Evolutionary conservation across 2,329 filamentous ascomycete genomes (phyloP).

Genomic region (Gremmenia infestans): DNA sequence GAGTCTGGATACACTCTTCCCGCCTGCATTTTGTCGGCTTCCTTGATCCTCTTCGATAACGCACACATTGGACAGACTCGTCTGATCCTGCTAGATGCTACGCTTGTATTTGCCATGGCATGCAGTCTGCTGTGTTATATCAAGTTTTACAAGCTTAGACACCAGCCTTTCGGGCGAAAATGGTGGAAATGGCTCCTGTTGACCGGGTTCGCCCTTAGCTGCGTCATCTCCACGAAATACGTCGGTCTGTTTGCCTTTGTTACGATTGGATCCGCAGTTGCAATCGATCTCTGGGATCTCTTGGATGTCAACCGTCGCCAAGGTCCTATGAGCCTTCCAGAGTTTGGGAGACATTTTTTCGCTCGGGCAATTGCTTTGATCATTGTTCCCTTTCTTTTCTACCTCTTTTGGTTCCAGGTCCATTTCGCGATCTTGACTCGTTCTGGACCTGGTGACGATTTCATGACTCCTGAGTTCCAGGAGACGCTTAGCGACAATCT

Average conservation of each 20-base stretch:
- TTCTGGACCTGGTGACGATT: conserved; percentile 94
- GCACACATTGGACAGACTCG: conserved; percentile 96
- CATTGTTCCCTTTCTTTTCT: conserved; percentile 91
- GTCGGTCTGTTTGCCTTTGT: conserved; percentile 96
- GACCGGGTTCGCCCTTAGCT: conserved; percentile 90
- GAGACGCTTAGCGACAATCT: conserved; percentile 93
- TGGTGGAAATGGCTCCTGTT: conserved; percentile 99
- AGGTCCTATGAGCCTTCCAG: conserved; percentile 71
- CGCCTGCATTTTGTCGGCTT: conserved; percentile 80
- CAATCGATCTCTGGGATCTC: conserved; percentile 93
- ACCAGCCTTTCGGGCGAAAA: conserved; percentile 84
- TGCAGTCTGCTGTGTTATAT: conserved; percentile 91
- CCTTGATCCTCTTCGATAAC: conserved; percentile 90
- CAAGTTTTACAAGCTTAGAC: conserved; percentile 94
- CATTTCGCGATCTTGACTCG: conserved; percentile 86
- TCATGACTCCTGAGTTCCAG: conserved; percentile 98
- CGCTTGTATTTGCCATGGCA: conserved; percentile 92
- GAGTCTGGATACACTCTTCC: conserved; percentile 96
- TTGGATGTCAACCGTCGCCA: conserved; percentile 81
- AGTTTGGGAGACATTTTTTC: conserved; percentile 84
- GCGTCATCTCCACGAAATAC: conserved; percentile 98
- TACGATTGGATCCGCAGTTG: conserved; percentile 88
- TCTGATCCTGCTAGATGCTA: conserved; percentile 90
- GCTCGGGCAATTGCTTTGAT: conserved; percentile 85
- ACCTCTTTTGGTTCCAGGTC: conserved; percentile 99